Evolutionary conservation across 352 stramenopile species (phyloP).

Genomic region (Elongisporangium undulatum): DNA sequence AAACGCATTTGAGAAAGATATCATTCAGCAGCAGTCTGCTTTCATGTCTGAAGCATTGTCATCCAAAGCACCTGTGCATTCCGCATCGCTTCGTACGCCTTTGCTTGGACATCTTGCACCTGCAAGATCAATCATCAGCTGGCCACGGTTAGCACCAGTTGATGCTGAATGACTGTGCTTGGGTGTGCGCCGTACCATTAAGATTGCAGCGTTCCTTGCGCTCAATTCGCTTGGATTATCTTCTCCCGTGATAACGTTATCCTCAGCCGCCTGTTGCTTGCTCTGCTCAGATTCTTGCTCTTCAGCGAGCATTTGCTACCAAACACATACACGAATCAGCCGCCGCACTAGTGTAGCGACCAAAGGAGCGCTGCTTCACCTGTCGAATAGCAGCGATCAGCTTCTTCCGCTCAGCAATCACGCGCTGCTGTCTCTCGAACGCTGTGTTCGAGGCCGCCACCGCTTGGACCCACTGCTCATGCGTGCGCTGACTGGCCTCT

Average conservation of each 20-base stretch:
- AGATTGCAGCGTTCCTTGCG: conserved; percentile 8
- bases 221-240: not conserved
- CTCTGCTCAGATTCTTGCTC: not conserved
- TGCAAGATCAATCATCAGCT: conserved; percentile 1
- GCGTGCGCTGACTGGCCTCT: conserved; percentile 44
- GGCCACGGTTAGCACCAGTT: conserved; percentile 1
- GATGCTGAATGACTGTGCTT: not conserved
- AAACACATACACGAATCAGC: not conserved
- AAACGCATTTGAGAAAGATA: conserved; percentile 2
- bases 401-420: conserved; percentile 43
- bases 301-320: not conserved
- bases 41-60: not conserved
- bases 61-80: conserved; percentile 13
- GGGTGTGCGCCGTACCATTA: conserved; percentile 5
- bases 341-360: not conserved
- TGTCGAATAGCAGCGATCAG: conserved; percentile 55
- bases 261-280: not conserved
- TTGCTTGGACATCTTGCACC: conserved; percentile 19
- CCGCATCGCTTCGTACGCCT: conserved; percentile 20
- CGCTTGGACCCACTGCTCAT: conserved; percentile 48
- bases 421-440: conserved; percentile 43
- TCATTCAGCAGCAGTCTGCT: not conserved
- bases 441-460: conserved; percentile 23
- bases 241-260: not conserved
- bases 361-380: conserved; percentile 15